Evolutionary conservation across 1,284 basidiomycete species (phyloP).

Genomic region (Apiotrichum veenhuisii): DNA sequence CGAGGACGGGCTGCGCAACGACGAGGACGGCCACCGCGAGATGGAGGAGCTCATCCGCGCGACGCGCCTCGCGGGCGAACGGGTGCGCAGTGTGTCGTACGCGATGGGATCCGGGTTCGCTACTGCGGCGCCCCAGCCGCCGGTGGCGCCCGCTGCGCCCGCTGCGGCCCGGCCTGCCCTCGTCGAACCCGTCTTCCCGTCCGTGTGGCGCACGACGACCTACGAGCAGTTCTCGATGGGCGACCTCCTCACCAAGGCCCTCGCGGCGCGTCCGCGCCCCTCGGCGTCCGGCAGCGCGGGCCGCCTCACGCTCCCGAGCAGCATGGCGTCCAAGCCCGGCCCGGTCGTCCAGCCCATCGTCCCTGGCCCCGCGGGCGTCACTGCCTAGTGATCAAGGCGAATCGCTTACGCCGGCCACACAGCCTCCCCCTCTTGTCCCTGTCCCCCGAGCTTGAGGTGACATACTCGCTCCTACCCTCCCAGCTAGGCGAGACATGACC

Average conservation of each 20-base stretch:
- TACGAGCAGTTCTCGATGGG: constrained; percentile 34
- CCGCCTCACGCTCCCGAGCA: constrained; percentile 1
- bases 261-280: constrained; percentile 31
- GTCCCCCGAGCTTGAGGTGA: not conserved
- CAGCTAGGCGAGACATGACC: not conserved
- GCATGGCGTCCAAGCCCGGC: constrained; percentile 1
- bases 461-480: not conserved
- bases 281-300: not conserved
- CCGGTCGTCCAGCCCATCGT: not conserved
- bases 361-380: not conserved
- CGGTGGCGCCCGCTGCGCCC: constrained; percentile 3
- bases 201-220: constrained; percentile 27
- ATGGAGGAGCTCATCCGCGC: constrained; percentile 58
- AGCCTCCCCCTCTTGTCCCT: too few relatives aligned
- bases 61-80: constrained; percentile 58
- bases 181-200: not conserved
- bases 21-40: constrained; percentile 72
- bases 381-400: not conserved
- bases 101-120: not conserved
- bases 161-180: not conserved
- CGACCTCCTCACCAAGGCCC: constrained; percentile 36
- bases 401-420: too few relatives aligned
- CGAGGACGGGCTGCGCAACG: constrained; percentile 60
- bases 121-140: not conserved
- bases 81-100: constrained; percentile 11